Evolutionary conservation across 148 eudicot species (phyloP), one percentile per base, ranked within the genome.

Genomic region (Chenopodium formosanum): DNA sequence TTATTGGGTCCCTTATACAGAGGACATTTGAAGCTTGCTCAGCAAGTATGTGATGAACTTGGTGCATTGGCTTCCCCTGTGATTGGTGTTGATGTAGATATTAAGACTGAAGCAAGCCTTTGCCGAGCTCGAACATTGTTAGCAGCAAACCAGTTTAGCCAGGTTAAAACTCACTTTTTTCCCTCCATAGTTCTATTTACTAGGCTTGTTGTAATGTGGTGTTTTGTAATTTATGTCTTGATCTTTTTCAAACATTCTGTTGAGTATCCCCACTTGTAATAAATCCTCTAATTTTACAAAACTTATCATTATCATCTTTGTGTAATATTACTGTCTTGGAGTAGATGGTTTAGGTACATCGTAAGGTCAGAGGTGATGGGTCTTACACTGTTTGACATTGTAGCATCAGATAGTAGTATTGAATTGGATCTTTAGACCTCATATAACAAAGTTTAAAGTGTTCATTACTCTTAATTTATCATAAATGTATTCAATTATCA

Each of bases 91-190:
- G 98, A 97, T 87, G 82, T 88, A 89, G 95, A 92, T 76, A 76
- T 97, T 58, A 97, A 97, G 85, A 88, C 90, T 72, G 98, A 97
- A 92, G 92, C 97, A 71, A 90, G 92, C 82, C 90, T 94, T 77
- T 95, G 99, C 75, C 92, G 82, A 88, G 97, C 98, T 83, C 94
- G 98, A 48, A 94, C 97, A 80, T 88, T 97, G 86, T 95, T 97
- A 80, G 95, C 97, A 46, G 97, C 98, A 75, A 91, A 94, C 48
- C 99, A 97, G 80, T 97, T 87, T 86, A 88, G 91, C 84, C 94
- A 97, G 98, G 98, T 96, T 64, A 27, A 32, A 16, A 46, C 79
- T 37, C 47, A 78, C 32, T 58, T 76, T 74, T 77, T 63, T 53
- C 32, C 31, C 80, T 34, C 37, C 48, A 60, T n/a, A 40, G 44